phyloP scores from a whole-genome alignment of 1,284 basidiomycete species.

The Boletus mariae region DNA sequence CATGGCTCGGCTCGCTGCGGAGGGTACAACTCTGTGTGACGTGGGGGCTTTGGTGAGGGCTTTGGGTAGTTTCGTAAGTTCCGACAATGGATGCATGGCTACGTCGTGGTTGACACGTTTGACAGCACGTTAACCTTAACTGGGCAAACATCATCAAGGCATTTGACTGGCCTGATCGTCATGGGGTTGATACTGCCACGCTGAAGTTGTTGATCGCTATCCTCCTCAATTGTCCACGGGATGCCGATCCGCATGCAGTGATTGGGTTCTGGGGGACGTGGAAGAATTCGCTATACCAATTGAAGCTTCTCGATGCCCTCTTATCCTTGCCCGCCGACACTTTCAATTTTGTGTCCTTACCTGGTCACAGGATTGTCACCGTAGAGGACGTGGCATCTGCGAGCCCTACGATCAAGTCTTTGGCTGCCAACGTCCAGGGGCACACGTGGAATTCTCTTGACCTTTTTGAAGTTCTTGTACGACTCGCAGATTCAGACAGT shows the following conservation, averaged over 20 bases:
- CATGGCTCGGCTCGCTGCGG: conserved; percentile 63
- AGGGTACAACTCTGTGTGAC: conserved; percentile 70
- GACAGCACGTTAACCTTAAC: conserved; percentile 59
- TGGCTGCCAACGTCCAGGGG: conserved; percentile 82
- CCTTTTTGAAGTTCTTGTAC: conserved; percentile 84
- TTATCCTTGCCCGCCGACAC: conserved; percentile 86
- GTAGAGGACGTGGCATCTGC: conserved; percentile 82
- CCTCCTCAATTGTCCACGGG: conserved; percentile 67
- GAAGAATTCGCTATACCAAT: conserved; percentile 83
- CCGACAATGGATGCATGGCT: conserved; percentile 9
- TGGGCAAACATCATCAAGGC: conserved; percentile 79
- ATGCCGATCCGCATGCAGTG: conserved; percentile 70
- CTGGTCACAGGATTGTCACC: conserved; percentile 76
- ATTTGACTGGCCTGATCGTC: conserved; percentile 75
- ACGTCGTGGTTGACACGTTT: conserved; percentile 18
- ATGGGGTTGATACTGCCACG: conserved; percentile 79
- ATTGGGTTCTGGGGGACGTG: conserved; percentile 81
- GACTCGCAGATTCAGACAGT: conserved; percentile 68
- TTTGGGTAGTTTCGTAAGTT: conserved; percentile 63
- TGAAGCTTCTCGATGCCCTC: conserved; percentile 84
- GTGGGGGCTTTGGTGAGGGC: conserved; percentile 73
- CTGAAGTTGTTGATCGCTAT: conserved; percentile 79
- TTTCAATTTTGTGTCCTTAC: conserved; percentile 86
- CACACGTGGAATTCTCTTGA: conserved; percentile 95
- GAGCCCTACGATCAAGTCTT: conserved; percentile 82